Evolutionary conservation across 2,329 filamentous ascomycete genomes (phyloP), one percentile per base, ranked within the genome.

Genomic region (Nemania abortiva): DNA sequence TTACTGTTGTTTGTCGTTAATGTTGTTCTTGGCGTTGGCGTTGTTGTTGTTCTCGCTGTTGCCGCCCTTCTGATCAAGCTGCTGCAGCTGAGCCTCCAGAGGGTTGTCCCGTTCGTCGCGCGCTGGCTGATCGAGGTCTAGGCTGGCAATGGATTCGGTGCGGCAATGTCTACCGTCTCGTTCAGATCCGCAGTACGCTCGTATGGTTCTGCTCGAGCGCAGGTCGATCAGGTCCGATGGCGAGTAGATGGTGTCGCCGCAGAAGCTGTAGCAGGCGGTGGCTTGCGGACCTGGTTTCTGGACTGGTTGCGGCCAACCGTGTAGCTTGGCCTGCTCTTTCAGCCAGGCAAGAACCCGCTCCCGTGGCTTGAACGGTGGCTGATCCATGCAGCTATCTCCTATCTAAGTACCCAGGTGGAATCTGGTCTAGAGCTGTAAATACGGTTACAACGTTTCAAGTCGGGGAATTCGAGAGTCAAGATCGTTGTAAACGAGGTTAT

Each of bases 1-100:
- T 85, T 20, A 11, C 24, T 9, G 53, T 22, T 85, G 11, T 13
- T 39, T 9, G 53, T 22, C 18, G 13, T 20, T 29, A 29, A 1
- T 53, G 50, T 20, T 15, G 39, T 42, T 42, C 11, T 6, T 18
- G 39, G 2, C 4, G 39, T 42, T 42, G 39, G 2, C 9, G 11
- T 13, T 9, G 53, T 6, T 29, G 50, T 20, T 42, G 39, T 42
- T 42, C 39, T 18, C 39, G 39, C 13, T 5, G 39, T 42, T 42
- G 39, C 15, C 13, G 15, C 2, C 24, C 24, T 18, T 6, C 39
- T 42, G 39, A 2, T 42, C 15, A 42, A 18, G n/a, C 20, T 31
- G 24, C n/a, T 53, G 50, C 4, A 10, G 3, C 50, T 27, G 6
- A 20, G 34, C 34, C 11, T 37, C 34, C 3, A 27, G 50, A 27